Evolutionary conservation across 352 stramenopile genomes (phyloP), one percentile per base, ranked within the genome.

Genomic region (Pilasporangium apinafurcum): DNA sequence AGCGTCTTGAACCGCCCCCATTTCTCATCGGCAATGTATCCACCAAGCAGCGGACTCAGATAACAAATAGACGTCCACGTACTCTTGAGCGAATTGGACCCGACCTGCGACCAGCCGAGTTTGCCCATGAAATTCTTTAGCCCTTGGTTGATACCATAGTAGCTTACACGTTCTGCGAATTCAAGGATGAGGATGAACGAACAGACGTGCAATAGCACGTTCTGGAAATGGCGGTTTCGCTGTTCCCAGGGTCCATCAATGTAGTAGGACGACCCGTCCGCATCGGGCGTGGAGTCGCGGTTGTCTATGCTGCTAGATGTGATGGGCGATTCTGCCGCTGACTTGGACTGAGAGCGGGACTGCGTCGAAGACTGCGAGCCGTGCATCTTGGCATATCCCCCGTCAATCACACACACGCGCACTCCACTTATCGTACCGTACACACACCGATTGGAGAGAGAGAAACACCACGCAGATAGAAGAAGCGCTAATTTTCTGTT

Each of bases 1-100:
- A 94, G 65, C 45, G 82, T 94, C 37, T 67, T 79, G 64, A 88
- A 92, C 14, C 82, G 75, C 1, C 82, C 82, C 82, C 79, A 92
- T 41, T 87, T 87, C 49, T 92, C 82, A 47, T 94, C 82, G 12
- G 82, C 79, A 7, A 94, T 62, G 64, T 91, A 94, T n/a, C 74
- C 82, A 27, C 82, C 82, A 0, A 92, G 49, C 13, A 94, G 53
- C 16, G 82, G 82, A 14, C 77, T 90, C 36, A 94, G 44, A 52
- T 94, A 94, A 37, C 81, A 92, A 24, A 92, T 89, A 37, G 76
- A 88, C 16, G 80, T 92, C 83, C 80, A 92, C 38, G 80, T 94
- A 31, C 73, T 90, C 65, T 94, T 94, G 62, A 94, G 74, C 18
- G 80, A 85, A 46, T 90, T 92, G 33, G 83, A 86, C 25, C 76